A percentile compares a stretch with the other conserved stretches of the same genome.
Evolutionary conservation across 78 protist genomes (phyloP).

Genomic region (Polysphondylium violaceum): DNA sequence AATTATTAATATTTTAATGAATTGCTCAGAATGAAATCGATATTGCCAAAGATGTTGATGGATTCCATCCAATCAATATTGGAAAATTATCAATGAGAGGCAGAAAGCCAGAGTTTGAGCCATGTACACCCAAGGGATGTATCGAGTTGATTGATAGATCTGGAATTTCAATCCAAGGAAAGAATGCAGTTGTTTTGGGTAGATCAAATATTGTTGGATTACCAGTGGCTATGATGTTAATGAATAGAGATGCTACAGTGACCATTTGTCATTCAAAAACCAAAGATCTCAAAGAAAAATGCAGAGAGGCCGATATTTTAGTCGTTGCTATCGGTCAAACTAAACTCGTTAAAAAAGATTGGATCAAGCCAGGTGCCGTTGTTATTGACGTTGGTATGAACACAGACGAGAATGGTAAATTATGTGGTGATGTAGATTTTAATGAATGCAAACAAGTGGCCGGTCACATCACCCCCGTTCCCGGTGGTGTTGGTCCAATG

Average conservation of each 20-base stretch:
- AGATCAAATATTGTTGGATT: conserved; percentile 94
- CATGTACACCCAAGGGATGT: conserved; percentile 97
- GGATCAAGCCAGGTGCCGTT: conserved; percentile 94
- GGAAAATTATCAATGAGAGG: conserved; percentile 90
- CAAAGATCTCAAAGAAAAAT: conserved; percentile 59
- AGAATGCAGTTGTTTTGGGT: conserved; percentile 95
- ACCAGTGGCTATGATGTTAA: conserved; percentile 89
- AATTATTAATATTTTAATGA: neutral
- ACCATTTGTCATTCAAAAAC: conserved; percentile 96
- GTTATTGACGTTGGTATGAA: conserved; percentile 97
- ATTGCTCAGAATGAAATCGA: conserved; percentile 29
- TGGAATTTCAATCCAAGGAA: conserved; percentile 83
- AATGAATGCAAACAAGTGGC: conserved; percentile 80
- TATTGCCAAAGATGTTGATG: conserved; percentile 96
- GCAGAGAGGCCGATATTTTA: conserved; percentile 92
- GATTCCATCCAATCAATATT: conserved; percentile 85
- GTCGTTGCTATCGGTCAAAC: conserved; percentile 94
- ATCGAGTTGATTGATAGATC: conserved; percentile 87
- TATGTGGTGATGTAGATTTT: conserved; percentile 93
- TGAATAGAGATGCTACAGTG: conserved; percentile 91
- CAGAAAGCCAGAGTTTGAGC: conserved; percentile 55
- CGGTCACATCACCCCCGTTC: conserved; percentile 97
- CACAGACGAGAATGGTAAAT: conserved; percentile 42
- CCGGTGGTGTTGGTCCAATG: conserved; percentile 99
- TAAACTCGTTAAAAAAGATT: conserved; percentile 85